A percentile compares a stretch with the other conserved stretches of the same genome.
These are phyloP conservation scores for Colletotrichum sp. DNA, from an alignment of 2,329 filamentous ascomycete genomes.

Conservation along the genomic window DNA sequence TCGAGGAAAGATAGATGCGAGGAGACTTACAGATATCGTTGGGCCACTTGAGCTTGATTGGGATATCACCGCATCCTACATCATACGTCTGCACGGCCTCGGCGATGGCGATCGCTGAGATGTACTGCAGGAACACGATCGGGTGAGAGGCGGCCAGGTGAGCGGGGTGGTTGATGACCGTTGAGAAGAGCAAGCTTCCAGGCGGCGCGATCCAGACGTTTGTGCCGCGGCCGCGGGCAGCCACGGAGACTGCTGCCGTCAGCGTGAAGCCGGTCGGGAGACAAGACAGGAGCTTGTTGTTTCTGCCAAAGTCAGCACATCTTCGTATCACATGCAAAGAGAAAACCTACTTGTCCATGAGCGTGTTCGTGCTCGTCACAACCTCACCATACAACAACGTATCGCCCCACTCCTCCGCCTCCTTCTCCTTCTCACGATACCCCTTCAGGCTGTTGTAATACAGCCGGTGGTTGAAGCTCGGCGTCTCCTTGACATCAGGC, in stretches of 20 bases:
- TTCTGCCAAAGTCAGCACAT: conserved; percentile 51
- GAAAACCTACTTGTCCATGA: conserved; percentile 78
- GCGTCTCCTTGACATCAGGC: conserved; percentile 76
- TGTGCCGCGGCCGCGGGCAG: conserved; percentile 84
- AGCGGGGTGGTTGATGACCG: conserved; percentile 82
- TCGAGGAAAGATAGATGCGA: rapidly evolving
- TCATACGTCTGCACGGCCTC: conserved; percentile 84
- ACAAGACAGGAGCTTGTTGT: conserved; percentile 75
- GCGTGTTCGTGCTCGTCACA: conserved; percentile 90
- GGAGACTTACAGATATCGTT: conserved; percentile 81
- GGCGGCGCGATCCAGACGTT: conserved; percentile 96
- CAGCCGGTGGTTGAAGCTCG: conserved; percentile 82
- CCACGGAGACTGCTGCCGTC: conserved; percentile 85
- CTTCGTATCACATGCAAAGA: rapidly evolving
- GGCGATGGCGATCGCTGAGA: conserved; percentile 86
- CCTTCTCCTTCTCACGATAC: conserved; percentile 64
- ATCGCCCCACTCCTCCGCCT: conserved; percentile 74
- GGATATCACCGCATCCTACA: conserved; percentile 73
- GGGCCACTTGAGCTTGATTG: conserved; percentile 93
- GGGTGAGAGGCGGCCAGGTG: conserved; percentile 75
- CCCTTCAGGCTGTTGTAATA: conserved; percentile 76
- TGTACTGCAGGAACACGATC: conserved; percentile 92
- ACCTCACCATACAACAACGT: conserved; percentile 88
- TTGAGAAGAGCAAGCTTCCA: conserved; percentile 87
- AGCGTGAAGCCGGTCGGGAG: conserved; percentile 88